Percentiles rank a stretch among this genome's conserved stretches.
Evolutionary conservation across 2,329 filamentous ascomycete species (phyloP).

Genomic region (Hymenoscyphus salicellus): DNA sequence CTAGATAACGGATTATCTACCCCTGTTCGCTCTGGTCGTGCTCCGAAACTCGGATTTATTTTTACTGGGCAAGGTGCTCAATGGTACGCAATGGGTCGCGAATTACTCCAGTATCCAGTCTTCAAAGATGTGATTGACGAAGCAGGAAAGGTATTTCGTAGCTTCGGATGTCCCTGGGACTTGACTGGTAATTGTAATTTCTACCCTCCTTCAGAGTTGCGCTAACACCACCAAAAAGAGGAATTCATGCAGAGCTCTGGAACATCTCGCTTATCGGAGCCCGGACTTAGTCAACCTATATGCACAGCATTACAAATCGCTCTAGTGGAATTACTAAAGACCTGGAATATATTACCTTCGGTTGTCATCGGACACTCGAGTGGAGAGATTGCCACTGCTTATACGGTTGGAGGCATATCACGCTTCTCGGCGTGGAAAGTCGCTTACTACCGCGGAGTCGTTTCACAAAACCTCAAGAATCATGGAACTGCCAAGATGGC

Average conservation of each 20-base stretch:
- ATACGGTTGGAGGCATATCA: slow-evolving; percentile 27
- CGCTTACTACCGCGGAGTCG: slow-evolving; percentile 22
- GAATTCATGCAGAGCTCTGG: not conserved
- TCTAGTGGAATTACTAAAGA: slow-evolving; percentile 42
- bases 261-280: not conserved
- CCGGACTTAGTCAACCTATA: slow-evolving; percentile 18
- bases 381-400: slow-evolving; percentile 48
- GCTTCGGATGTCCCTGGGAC: slow-evolving; percentile 9
- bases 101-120: slow-evolving; percentile 18
- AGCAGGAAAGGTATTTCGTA: not conserved
- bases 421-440: slow-evolving; percentile 13
- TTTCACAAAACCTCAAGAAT: slow-evolving; percentile 14
- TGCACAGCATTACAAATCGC: slow-evolving; percentile 44
- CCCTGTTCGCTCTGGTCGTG: not conserved
- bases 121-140: slow-evolving; percentile 9
- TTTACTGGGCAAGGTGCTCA: slow-evolving; percentile 36
- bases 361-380: slow-evolving; percentile 42
- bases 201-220: not conserved
- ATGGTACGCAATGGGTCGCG: slow-evolving; percentile 31
- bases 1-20: not conserved
- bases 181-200: not conserved
- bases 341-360: slow-evolving; percentile 36
- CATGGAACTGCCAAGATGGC: slow-evolving; percentile 37
- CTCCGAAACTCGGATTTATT: slow-evolving; percentile 20
- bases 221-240: not conserved